These are phyloP conservation scores for Puccinia hordei DNA, from an alignment of 1,284 basidiomycete genomes.

Conservation along the genomic window DNA sequence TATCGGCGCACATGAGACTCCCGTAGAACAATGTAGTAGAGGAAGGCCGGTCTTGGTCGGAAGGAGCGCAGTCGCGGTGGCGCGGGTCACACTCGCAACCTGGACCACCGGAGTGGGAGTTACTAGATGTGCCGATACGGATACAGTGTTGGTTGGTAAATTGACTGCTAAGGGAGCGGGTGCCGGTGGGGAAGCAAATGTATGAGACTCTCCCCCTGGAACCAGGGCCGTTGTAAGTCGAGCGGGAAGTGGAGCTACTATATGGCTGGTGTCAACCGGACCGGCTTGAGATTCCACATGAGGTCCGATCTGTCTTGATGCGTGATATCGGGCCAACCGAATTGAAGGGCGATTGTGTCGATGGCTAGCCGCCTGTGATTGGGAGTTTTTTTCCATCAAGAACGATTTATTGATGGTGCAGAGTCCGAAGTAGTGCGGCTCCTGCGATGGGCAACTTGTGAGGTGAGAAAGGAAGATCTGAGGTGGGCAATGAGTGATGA, in stretches of 20 bases:
- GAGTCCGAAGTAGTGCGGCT: neutral
- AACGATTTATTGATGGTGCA: neutral
- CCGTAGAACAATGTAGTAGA: neutral
- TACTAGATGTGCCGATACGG: neutral
- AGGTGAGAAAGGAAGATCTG: slow-evolving; percentile 3
- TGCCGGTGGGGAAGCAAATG: neutral
- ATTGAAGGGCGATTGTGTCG: neutral
- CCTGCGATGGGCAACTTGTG: neutral
- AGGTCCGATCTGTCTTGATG: neutral
- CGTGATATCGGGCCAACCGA: neutral
- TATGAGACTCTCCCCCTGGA: neutral
- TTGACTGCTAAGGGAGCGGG: neutral
- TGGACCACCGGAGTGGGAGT: neutral
- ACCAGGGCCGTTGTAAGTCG: neutral
- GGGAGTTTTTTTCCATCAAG: neutral
- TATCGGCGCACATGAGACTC: neutral
- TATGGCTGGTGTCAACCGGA: neutral
- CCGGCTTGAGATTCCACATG: neutral
- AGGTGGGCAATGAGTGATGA: no score
- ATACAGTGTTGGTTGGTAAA: neutral
- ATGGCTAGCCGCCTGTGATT: neutral
- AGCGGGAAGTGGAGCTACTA: neutral
- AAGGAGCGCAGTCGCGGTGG: neutral
- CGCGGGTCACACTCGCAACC: neutral
- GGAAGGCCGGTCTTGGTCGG: neutral